Percentiles rank a stretch among this genome's conserved stretches.
Evolutionary conservation across 1,284 basidiomycete genomes (phyloP).

Genomic region (Pseudozyma flocculosa): DNA sequence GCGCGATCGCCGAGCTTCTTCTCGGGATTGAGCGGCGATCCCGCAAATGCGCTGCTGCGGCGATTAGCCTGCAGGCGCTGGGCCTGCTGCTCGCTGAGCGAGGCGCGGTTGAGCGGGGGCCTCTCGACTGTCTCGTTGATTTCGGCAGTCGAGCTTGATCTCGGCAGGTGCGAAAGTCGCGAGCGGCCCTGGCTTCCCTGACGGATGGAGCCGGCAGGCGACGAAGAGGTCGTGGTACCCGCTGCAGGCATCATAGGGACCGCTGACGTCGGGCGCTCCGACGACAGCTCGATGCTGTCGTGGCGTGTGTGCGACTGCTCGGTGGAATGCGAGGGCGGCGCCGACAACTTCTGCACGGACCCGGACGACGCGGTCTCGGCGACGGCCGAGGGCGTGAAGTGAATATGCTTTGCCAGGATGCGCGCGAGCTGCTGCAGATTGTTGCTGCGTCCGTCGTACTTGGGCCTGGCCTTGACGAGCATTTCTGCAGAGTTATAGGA

Average conservation of each 20-base stretch:
- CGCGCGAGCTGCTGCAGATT: conserved; percentile 26
- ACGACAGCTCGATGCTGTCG: background rate
- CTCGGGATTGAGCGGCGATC: background rate
- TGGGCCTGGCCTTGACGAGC: conserved; percentile 23
- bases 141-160: background rate
- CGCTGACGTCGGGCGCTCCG: background rate
- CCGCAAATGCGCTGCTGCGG: background rate
- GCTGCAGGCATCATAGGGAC: too few relatives aligned
- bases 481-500: conserved; percentile 7
- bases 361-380: background rate
- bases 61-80: background rate
- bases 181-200: background rate
- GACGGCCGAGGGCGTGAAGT: conserved; percentile 7
- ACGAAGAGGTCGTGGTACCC: background rate
- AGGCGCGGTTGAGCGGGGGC: background rate
- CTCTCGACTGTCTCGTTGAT: background rate
- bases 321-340: background rate
- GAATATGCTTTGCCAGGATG: conserved; percentile 20
- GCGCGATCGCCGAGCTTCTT: background rate
- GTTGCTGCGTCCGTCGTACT: conserved; percentile 30
- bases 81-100: background rate
- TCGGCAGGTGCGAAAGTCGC: background rate
- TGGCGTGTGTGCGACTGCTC: background rate
- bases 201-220: background rate
- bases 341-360: background rate